Conservation (phyloP, 2,329 filamentous ascomycete genomes). For the Phialophora verrucosa region DNA sequence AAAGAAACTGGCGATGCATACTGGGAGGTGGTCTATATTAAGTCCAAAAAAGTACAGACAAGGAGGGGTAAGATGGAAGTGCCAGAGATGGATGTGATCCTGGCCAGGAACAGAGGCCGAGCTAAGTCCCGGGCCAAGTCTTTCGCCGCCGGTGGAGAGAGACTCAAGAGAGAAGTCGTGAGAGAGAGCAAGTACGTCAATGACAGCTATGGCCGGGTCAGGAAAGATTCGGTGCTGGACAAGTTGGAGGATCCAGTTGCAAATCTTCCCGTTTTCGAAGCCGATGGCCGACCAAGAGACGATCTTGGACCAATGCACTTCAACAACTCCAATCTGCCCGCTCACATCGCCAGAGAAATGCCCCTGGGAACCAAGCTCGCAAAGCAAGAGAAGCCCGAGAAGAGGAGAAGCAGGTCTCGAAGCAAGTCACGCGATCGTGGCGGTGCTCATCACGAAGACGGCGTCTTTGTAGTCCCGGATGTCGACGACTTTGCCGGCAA, state of each 20-base stretch:
- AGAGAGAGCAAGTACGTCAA: conserved; percentile 23
- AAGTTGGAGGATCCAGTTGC: conserved; percentile 35
- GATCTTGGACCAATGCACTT: conserved; percentile 34
- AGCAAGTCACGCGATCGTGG: conserved; percentile 31
- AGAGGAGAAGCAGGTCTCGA: conserved; percentile 28
- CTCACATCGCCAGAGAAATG: conserved; percentile 35
- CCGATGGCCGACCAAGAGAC: conserved; percentile 34
- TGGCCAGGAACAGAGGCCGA: conserved; percentile 24
- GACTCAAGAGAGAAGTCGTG: conserved; percentile 21
- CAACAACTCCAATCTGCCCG: conserved; percentile 33
- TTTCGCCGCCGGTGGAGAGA: conserved; percentile 13
- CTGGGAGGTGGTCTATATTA: conserved; percentile 35
- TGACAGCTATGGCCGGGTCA: conserved; percentile 24
- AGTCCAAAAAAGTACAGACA: conserved; percentile 25
- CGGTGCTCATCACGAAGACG: conserved; percentile 22
- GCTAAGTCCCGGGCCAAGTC: conserved; percentile 21
- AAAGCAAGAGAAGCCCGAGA: conserved; percentile 31
- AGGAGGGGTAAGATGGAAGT: conserved; percentile 25
- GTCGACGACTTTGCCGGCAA: conserved; percentile 17
- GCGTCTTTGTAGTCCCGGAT: conserved; percentile 24
- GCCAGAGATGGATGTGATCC: conserved; percentile 36
- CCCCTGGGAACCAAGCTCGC: conserved; percentile 36
- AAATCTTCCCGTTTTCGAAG: conserved; percentile 32
- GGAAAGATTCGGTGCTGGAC: conserved; percentile 34
- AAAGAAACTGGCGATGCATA: conserved; percentile 27